Evolutionary conservation across 495 filamentous ascomycete species (phyloP).

Genomic region (Pseudevernia furfuracea): DNA sequence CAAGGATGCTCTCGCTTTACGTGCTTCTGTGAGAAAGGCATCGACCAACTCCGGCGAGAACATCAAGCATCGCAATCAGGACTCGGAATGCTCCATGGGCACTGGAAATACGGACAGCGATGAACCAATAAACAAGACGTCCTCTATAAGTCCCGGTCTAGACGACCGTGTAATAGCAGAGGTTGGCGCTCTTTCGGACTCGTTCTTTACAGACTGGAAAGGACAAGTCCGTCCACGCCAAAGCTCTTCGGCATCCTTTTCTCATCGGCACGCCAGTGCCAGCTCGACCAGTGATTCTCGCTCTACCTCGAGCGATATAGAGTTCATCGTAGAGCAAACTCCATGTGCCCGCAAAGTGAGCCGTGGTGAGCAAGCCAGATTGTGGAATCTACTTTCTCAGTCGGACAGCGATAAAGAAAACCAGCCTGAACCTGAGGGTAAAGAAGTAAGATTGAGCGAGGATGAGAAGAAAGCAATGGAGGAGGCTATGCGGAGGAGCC

Average conservation of each 20-base stretch:
- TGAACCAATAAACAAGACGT: not conserved
- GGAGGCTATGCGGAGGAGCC: conserved; percentile 18
- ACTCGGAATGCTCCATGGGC: not conserved
- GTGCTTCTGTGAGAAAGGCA: not conserved
- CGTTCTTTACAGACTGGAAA: not conserved
- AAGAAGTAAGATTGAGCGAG: conserved; percentile 10
- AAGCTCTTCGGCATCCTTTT: not conserved
- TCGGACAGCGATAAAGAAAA: conserved; percentile 2
- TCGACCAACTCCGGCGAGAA: not conserved
- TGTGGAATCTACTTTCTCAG: conserved; percentile 8
- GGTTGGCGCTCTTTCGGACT: not conserved
- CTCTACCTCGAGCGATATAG: conserved; percentile 2
- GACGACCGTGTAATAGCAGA: not conserved
- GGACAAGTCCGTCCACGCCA: not conserved
- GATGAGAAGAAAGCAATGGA: conserved; percentile 20
- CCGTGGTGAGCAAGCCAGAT: conserved; percentile 12
- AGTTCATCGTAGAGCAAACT: conserved; percentile 11
- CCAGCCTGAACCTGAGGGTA: not conserved
- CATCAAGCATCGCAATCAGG: not conserved
- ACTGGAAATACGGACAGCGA: not conserved
- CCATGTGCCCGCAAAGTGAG: conserved; percentile 1
- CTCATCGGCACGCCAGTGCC: not conserved
- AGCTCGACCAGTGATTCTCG: not conserved
- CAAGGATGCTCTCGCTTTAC: not conserved
- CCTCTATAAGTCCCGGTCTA: not conserved